Percentiles rank a stretch among this genome's conserved stretches.
Evolutionary conservation across 805 yeast genomes (phyloP).

Genomic region (Zygosaccharomyces siamensis): DNA sequence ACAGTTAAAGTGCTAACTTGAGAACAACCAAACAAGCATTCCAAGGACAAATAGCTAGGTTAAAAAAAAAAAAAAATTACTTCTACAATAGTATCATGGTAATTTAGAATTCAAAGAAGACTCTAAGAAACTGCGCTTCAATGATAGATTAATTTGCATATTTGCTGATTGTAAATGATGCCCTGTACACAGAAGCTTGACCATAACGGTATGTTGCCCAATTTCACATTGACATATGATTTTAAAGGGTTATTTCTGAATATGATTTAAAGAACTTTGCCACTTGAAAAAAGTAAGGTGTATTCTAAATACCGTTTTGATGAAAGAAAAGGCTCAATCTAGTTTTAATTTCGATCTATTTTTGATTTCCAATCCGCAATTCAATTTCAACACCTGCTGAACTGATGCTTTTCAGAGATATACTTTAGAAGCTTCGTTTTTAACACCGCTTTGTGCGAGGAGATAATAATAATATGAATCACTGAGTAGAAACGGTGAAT

Average conservation of each 20-base stretch:
- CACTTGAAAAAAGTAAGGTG: conserved; percentile 12
- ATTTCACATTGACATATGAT: background rate
- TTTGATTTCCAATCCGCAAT: conserved; percentile 4
- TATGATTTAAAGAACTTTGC: background rate
- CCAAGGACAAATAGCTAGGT: background rate
- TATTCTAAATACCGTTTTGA: conserved; percentile 2
- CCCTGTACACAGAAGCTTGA: background rate
- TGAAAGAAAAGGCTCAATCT: conserved; percentile 3
- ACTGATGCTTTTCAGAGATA: background rate
- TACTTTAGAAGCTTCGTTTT: too few species aligned
- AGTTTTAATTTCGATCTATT: conserved; percentile 9
- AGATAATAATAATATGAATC: too few species aligned
- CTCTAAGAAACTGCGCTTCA: background rate
- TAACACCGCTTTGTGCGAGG: too few species aligned
- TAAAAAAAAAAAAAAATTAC: background rate
- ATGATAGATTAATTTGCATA: background rate
- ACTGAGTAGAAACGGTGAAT: too few species aligned
- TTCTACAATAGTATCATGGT: background rate
- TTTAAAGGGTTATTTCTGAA: background rate
- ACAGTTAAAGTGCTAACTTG: background rate
- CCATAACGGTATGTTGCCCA: background rate
- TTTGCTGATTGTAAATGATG: background rate
- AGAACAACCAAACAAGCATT: background rate
- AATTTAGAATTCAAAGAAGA: background rate
- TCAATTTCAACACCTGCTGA: background rate